These are phyloP conservation scores for Syncephalastrum monosporum DNA, from an alignment of 371 early-diverging fungal genomes.

Conservation along the genomic window DNA sequence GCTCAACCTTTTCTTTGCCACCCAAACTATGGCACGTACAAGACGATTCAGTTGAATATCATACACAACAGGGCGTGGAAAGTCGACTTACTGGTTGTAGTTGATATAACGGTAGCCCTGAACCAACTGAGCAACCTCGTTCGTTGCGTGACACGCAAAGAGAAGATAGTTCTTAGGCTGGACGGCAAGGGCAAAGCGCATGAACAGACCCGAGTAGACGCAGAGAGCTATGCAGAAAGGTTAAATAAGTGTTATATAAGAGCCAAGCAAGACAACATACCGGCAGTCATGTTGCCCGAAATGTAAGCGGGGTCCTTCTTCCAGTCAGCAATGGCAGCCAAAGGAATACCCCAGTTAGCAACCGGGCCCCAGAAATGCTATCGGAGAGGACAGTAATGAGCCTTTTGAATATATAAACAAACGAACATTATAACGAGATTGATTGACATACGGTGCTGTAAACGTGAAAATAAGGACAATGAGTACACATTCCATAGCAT, in stretches of 20 bases:
- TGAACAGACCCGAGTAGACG: conserved; percentile 89
- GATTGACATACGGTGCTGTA: conserved; percentile 41
- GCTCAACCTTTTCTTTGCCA: conserved; percentile 28
- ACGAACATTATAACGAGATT: neutral
- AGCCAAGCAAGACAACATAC: conserved; percentile 32
- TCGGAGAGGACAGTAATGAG: conserved; percentile 2
- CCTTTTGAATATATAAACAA: neutral
- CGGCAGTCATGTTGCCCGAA: conserved; percentile 92
- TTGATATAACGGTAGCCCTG: conserved; percentile 86
- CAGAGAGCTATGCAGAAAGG: conserved; percentile 48
- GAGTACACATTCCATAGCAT: neutral
- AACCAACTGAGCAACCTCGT: conserved; percentile 82
- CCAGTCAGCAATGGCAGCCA: conserved; percentile 94
- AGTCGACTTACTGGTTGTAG: conserved; percentile 57
- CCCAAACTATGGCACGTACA: conserved; percentile 25
- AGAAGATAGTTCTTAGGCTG: conserved; percentile 88
- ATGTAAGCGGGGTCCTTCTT: conserved; percentile 92
- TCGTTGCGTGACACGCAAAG: conserved; percentile 91
- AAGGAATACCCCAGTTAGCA: conserved; percentile 97
- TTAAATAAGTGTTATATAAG: neutral
- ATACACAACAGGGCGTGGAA: no score
- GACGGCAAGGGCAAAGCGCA: conserved; percentile 96
- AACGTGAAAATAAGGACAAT: conserved; percentile 7
- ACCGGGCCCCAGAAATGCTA: conserved; percentile 93
- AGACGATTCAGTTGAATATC: neutral